phyloP scores from a whole-genome alignment of 257 asterid genomes.

The Rehmannia glutinosa region DNA sequence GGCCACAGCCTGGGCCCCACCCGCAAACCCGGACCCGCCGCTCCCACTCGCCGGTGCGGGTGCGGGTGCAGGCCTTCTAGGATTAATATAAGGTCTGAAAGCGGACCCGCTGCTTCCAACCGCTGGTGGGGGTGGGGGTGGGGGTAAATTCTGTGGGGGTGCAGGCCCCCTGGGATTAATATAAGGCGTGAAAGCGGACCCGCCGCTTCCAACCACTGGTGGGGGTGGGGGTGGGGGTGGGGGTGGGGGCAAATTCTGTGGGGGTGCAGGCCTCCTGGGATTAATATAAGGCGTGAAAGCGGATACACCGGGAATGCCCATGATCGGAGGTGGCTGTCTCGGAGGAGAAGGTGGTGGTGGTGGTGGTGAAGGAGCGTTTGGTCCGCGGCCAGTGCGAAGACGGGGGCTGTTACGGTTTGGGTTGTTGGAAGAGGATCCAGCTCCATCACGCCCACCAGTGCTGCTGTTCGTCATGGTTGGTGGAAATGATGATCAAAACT shows the following conservation, averaged over 20 bases:
- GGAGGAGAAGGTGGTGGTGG: background rate
- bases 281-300: constrained; percentile 20
- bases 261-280: background rate
- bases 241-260: background rate
- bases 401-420: background rate
- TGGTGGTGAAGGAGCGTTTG: background rate
- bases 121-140: too few species aligned
- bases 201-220: too few species aligned
- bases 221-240: background rate
- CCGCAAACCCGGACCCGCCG: background rate
- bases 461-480: background rate
- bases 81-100: too few species aligned
- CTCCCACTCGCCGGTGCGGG: background rate
- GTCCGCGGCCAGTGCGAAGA: background rate
- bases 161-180: too few species aligned
- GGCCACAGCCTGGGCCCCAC: background rate
- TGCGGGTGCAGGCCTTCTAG: background rate
- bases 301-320: constrained; percentile 21
- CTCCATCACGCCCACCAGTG: background rate
- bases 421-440: background rate
- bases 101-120: too few species aligned
- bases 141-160: too few species aligned
- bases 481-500: too few species aligned
- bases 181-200: too few species aligned
- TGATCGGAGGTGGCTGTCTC: background rate